phyloP scores from a whole-genome alignment of 768 basidiomycete species.

The Mrakia frigida region DNA sequence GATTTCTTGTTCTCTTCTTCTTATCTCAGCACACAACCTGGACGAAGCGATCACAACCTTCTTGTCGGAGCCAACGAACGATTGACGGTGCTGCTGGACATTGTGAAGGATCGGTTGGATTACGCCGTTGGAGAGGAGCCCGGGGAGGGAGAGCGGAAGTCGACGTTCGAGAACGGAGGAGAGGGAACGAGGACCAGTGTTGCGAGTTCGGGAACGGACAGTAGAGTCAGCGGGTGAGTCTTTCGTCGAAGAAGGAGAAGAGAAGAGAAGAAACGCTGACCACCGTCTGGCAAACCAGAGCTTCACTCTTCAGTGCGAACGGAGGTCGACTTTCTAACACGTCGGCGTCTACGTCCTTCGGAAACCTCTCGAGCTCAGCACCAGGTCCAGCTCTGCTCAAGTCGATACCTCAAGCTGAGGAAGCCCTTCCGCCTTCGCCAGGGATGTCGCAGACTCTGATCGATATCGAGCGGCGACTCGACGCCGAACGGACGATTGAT shows the following conservation, averaged over 20 bases:
- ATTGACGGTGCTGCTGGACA: slow-evolving; percentile 65
- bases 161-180: neutral
- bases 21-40: slow-evolving; percentile 51
- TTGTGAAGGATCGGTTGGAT: slow-evolving; percentile 58
- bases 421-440: slow-evolving; percentile 4
- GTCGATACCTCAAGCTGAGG: slow-evolving; percentile 34
- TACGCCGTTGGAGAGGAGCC: slow-evolving; percentile 51
- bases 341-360: slow-evolving; percentile 23
- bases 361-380: slow-evolving; percentile 18
- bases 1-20: neutral
- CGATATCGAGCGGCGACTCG: slow-evolving; percentile 74
- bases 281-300: neutral
- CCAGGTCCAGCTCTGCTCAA: slow-evolving; percentile 1
- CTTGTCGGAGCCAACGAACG: slow-evolving; percentile 74
- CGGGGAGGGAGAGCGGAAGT: slow-evolving; percentile 30
- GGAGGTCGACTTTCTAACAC: slow-evolving; percentile 15
- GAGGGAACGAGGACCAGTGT: slow-evolving; percentile 45
- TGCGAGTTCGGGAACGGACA: slow-evolving; percentile 45
- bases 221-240: slow-evolving; percentile 39
- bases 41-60: slow-evolving; percentile 77
- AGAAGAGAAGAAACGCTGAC: neutral
- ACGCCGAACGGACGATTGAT: slow-evolving; percentile 74
- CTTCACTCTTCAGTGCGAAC: slow-evolving; percentile 20
- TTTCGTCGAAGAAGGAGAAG: neutral
- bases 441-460: slow-evolving; percentile 48